Evolutionary conservation across 768 basidiomycete species (phyloP).

Genomic region (Phaffia australis): DNA sequence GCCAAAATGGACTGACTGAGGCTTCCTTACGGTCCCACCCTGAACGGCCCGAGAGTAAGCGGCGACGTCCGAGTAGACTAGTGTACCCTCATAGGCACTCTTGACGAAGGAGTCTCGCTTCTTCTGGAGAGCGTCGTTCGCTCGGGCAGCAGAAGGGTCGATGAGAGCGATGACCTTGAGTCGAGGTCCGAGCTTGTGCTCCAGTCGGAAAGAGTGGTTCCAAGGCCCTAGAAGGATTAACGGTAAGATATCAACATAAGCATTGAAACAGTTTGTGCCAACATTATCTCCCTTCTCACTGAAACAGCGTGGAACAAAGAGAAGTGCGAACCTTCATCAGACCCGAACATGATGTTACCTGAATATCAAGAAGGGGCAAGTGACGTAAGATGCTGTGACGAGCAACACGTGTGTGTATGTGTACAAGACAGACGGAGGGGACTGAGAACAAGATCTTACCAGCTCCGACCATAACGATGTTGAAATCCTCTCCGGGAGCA

Average conservation of each 20-base stretch:
- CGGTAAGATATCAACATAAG: constrained; percentile 33
- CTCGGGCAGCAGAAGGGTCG: constrained; percentile 77
- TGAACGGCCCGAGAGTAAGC: constrained; percentile 59
- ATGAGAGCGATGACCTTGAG: constrained; percentile 92
- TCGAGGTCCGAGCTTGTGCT: constrained; percentile 80
- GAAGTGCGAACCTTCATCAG: constrained; percentile 27
- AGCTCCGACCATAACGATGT: constrained; percentile 87
- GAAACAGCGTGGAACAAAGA: not conserved
- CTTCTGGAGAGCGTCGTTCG: constrained; percentile 60
- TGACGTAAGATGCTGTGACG: not conserved
- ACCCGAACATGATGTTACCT: constrained; percentile 90
- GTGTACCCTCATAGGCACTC: constrained; percentile 79
- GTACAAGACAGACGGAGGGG: not conserved
- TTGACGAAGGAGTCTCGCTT: constrained; percentile 89
- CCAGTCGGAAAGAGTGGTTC: constrained; percentile 44
- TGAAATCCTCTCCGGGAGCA: constrained; percentile 56
- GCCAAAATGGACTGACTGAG: constrained; percentile 39
- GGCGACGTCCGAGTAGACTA: constrained; percentile 69
- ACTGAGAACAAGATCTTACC: constrained; percentile 37
- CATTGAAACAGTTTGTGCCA: not conserved
- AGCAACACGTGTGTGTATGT: not conserved
- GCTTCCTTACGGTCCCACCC: constrained; percentile 42
- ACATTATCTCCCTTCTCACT: not conserved
- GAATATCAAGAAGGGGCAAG: constrained; percentile 4
- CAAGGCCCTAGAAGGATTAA: constrained; percentile 16